Conservation (phyloP, 2,329 filamentous ascomycete genomes). For the Alternaria tenuissima region DNA sequence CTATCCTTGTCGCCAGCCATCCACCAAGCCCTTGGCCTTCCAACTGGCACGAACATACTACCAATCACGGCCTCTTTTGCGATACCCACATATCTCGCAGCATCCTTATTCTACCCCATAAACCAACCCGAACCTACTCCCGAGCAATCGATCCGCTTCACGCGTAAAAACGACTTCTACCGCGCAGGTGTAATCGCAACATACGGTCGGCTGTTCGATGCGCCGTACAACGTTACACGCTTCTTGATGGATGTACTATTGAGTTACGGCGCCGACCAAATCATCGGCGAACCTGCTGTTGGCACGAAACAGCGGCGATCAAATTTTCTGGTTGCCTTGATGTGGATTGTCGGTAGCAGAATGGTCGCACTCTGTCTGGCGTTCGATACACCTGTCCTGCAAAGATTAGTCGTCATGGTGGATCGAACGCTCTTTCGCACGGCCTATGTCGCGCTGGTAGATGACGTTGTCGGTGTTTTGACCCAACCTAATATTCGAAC, state of each 20-base stretch:
- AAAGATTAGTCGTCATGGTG: background rate
- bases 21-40: slow-evolving; percentile 2
- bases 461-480: slow-evolving; percentile 27
- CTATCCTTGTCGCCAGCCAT: slow-evolving; percentile 10
- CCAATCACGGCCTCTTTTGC: slow-evolving; percentile 13
- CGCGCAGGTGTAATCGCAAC: slow-evolving; percentile 26
- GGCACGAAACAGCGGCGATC: slow-evolving; percentile 12
- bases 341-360: slow-evolving; percentile 14
- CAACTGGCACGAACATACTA: background rate
- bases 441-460: slow-evolving; percentile 29
- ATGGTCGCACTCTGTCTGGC: slow-evolving; percentile 11
- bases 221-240: slow-evolving; percentile 17
- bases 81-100: slow-evolving; percentile 24
- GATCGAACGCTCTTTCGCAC: slow-evolving; percentile 22
- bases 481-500: background rate
- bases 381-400: slow-evolving; percentile 6
- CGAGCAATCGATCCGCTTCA: slow-evolving; percentile 25
- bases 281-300: background rate
- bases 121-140: slow-evolving; percentile 21
- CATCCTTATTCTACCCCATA: slow-evolving; percentile 17
- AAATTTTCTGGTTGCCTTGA: slow-evolving; percentile 21
- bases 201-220: slow-evolving; percentile 24
- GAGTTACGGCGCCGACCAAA: slow-evolving; percentile 11
- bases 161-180: slow-evolving; percentile 21
- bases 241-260: slow-evolving; percentile 17